These are phyloP conservation scores for Rhizopogon vesiculosus DNA, from an alignment of 768 basidiomycete genomes.

Conservation along the genomic window DNA sequence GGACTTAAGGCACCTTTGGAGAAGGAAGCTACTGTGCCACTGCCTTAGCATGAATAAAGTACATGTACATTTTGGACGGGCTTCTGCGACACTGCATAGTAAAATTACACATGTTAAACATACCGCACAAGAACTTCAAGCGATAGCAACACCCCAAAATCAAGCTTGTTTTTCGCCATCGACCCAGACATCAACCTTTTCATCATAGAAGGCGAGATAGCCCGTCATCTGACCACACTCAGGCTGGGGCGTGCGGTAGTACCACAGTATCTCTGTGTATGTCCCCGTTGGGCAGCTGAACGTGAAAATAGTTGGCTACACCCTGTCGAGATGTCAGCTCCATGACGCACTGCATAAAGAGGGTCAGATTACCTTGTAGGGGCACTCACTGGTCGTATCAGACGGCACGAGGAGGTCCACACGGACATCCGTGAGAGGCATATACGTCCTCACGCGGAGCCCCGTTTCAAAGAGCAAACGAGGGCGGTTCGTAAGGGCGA, in stretches of 20 bases:
- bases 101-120: no score
- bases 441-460: conserved; percentile 53
- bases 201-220: conserved; percentile 58
- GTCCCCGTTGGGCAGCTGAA: conserved; percentile 41
- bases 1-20: no score
- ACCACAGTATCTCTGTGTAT: conserved; percentile 54
- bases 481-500: conserved; percentile 53
- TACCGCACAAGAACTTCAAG: not conserved
- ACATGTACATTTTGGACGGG: no score
- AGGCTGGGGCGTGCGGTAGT: conserved; percentile 48
- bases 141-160: not conserved
- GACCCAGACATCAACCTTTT: conserved; percentile 62
- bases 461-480: conserved; percentile 55
- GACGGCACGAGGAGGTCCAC: conserved; percentile 48
- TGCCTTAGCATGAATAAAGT: no score
- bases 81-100: no score
- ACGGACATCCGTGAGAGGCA: conserved; percentile 51
- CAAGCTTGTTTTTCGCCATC: conserved; percentile 47
- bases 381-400: conserved; percentile 43
- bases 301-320: conserved; percentile 52
- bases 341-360: not conserved
- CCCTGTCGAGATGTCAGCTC: conserved; percentile 35
- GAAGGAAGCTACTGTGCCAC: no score
- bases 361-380: conserved; percentile 54
- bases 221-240: conserved; percentile 50